Conservation (phyloP, 257 asterid genomes). For the Parsonsia alboflavescens region DNA sequence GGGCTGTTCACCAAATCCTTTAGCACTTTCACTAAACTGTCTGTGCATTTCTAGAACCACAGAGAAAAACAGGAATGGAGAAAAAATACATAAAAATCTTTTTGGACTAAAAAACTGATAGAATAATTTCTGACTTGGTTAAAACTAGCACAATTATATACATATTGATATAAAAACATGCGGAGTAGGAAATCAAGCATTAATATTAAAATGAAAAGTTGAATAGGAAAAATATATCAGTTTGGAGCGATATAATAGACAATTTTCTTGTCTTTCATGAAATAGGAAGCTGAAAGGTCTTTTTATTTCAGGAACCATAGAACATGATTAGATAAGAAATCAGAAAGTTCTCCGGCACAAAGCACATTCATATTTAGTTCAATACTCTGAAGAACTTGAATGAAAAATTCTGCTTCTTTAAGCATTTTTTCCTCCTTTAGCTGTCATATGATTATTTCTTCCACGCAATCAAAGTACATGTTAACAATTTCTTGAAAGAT, state of each 20-base stretch:
- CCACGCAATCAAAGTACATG: background rate
- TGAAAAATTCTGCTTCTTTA: background rate
- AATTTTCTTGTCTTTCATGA: background rate
- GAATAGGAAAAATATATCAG: background rate
- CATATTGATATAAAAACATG: too few species aligned
- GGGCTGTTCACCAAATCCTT: constrained; percentile 90
- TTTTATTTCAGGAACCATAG: background rate
- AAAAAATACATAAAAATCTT: constrained; percentile 9
- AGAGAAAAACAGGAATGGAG: constrained; percentile 10
- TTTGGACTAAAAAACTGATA: background rate
- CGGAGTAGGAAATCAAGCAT: background rate
- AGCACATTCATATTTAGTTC: too few species aligned
- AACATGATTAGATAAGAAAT: background rate
- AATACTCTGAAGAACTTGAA: background rate
- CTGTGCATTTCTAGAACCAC: constrained; percentile 73
- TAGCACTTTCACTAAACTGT: constrained; percentile 76
- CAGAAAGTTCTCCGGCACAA: background rate
- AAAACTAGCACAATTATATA: background rate
- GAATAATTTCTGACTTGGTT: background rate
- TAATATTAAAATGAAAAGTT: background rate
- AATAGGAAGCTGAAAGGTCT: background rate
- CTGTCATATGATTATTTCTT: background rate
- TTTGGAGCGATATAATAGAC: too few species aligned
- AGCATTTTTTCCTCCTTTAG: background rate
- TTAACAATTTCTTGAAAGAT: background rate